Percentiles rank a stretch among this genome's conserved stretches.
These are phyloP conservation scores for Rubus parviflorus DNA, from an alignment of 306 rosid genomes.

Conservation along the genomic window DNA sequence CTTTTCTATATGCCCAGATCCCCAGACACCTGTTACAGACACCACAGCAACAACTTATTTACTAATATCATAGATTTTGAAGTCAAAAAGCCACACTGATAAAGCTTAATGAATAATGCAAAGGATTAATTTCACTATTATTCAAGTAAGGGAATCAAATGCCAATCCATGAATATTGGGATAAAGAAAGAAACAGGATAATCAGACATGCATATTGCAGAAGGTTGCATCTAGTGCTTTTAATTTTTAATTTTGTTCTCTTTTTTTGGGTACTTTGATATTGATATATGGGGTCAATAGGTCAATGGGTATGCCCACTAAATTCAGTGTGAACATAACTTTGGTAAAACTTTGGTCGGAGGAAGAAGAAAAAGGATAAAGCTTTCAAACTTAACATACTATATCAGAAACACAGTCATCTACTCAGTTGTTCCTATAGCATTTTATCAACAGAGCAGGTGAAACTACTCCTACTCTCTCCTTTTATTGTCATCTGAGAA, in stretches of 20 bases:
- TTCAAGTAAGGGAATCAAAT: too few relatives aligned
- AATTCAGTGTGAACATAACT: neutral
- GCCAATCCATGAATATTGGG: neutral
- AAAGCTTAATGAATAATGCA: neutral
- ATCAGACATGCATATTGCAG: too few relatives aligned
- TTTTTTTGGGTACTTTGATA: neutral
- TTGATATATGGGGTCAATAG: neutral
- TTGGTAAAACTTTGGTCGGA: neutral
- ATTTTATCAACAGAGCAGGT: constrained; percentile 47
- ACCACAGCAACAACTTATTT: neutral
- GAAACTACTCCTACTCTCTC: constrained; percentile 32
- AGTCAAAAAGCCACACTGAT: constrained; percentile 6
- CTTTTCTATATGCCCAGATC: neutral
- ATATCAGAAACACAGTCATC: constrained; percentile 12
- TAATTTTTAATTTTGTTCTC: too few relatives aligned
- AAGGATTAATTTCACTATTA: neutral
- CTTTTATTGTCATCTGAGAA: neutral
- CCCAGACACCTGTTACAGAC: neutral
- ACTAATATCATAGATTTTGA: neutral
- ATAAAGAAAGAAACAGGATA: too few relatives aligned
- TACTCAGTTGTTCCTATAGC: constrained; percentile 15
- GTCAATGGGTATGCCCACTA: neutral
- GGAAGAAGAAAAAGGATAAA: constrained; percentile 12
- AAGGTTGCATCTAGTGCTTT: too few relatives aligned
- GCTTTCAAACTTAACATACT: constrained; percentile 1